Percentiles rank a stretch among this genome's conserved stretches.
phyloP scores from a whole-genome alignment of 805 yeast species.

The Metschnikowia corniflorae region DNA sequence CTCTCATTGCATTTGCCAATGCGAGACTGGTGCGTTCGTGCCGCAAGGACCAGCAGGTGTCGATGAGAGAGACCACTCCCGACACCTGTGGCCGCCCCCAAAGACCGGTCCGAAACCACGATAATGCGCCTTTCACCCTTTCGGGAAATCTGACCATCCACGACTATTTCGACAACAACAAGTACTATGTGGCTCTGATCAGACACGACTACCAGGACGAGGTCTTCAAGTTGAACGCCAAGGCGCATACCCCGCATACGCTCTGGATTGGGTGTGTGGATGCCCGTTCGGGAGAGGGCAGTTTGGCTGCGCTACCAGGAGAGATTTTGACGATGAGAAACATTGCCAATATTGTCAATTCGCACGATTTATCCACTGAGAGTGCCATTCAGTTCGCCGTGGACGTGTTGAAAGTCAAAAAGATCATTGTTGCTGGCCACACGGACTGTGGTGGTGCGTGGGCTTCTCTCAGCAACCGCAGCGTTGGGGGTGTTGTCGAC shows the following conservation, averaged over 20 bases:
- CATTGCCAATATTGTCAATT: constrained; percentile 20
- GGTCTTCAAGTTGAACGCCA: constrained; percentile 19
- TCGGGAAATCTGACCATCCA: constrained; percentile 28
- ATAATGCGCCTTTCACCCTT: constrained; percentile 44
- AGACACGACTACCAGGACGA: constrained; percentile 19
- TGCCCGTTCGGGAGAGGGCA: constrained; percentile 20
- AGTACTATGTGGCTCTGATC: constrained; percentile 18
- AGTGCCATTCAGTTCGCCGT: constrained; percentile 21
- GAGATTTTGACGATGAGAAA: constrained; percentile 21
- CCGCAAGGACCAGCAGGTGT: no score
- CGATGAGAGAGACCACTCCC: no score
- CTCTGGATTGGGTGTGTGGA: constrained; percentile 22
- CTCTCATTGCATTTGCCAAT: no score
- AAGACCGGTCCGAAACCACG: constrained; percentile 16
- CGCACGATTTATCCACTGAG: constrained; percentile 19
- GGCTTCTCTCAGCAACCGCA: constrained; percentile 20
- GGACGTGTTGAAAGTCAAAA: constrained; percentile 20
- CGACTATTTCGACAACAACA: constrained; percentile 20
- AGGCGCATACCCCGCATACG: constrained; percentile 21
- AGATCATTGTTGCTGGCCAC: constrained; percentile 21
- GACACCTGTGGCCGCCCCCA: constrained; percentile 6
- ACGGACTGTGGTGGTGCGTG: constrained; percentile 22
- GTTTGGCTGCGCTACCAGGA: constrained; percentile 20
- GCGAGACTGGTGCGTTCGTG: no score
- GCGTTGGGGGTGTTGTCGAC: constrained; percentile 22